A percentile compares a stretch with the other conserved stretches of the same genome.
Conservation (phyloP, 2,329 filamentous ascomycete species). For the Hypoxylon sp. region DNA sequence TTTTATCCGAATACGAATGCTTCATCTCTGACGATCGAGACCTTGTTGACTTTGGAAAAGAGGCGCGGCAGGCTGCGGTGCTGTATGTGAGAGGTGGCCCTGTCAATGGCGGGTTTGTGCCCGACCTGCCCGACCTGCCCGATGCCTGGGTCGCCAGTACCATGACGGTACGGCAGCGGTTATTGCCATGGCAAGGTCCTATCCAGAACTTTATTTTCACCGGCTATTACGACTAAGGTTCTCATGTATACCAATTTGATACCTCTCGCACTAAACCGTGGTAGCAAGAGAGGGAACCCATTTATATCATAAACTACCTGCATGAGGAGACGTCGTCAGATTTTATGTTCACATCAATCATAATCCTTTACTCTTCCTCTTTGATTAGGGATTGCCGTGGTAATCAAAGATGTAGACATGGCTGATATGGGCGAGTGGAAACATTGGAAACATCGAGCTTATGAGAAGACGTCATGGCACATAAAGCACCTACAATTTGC, state of each 20-base stretch:
- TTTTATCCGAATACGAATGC: slow-evolving; percentile 39
- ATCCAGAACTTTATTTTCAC: slow-evolving; percentile 35
- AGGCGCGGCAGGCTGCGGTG: slow-evolving; percentile 39
- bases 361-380: no score
- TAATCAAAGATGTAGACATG: neutral
- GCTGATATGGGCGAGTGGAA: neutral
- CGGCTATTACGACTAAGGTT: slow-evolving; percentile 26
- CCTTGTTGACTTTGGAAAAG: slow-evolving; percentile 34
- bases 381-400: no score
- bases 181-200: slow-evolving; percentile 40
- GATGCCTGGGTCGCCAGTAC: slow-evolving; percentile 26
- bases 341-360: no score
- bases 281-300: neutral
- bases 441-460: neutral
- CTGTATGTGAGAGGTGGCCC: slow-evolving; percentile 40
- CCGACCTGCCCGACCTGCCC: neutral
- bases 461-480: neutral
- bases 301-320: neutral
- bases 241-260: neutral
- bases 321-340: neutral
- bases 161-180: slow-evolving; percentile 17
- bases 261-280: neutral
- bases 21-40: slow-evolving; percentile 40
- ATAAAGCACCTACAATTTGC: neutral
- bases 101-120: neutral